Evolutionary conservation across 2,329 filamentous ascomycete genomes (phyloP), one percentile per base, ranked within the genome.

Genomic region (Arthroderma sp.): DNA sequence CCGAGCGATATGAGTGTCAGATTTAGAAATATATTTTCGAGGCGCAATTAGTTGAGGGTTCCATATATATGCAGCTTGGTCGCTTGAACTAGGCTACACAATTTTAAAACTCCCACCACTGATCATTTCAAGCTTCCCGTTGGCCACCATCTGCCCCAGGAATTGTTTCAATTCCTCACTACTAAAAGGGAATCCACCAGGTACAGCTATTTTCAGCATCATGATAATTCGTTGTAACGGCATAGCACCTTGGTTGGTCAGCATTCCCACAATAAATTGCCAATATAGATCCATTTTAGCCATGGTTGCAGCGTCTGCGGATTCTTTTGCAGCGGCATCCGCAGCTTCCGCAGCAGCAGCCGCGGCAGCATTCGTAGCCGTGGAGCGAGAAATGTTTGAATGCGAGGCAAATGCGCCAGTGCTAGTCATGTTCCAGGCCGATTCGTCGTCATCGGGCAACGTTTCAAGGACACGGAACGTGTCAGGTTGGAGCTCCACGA

Each of bases 131-230:
- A 93, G 64, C 54, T 78, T 77, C 29, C 79, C 80, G 36, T 75
- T 77, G 4, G 70, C 69, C n/a, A 89, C 80, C 76, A 94, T 88
- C 48, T 82, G 78, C 6, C 69, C 76, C 47, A 96, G 64, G 59
- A 95, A 83, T 61, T 83, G 83, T 55, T 80, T 77, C 49, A 96
- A 66, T 65, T 96, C 88, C 59, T 94, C 88, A 56, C 85, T 85
- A 49, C 82, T 85, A 74, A 86, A 94, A 0, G 85, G 78, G 59
- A 94, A 95, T 1, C 87, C 88, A 8, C 86, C 86, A 0, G 84
- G 77, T 43, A 95, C 79, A 47, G 89, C 75, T 74, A 96, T 89
- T 65, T 85, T 86, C 72, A 98, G 74, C 85, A 96, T 95, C 81
- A 88, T 94, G 6, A 80, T 74, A 52, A 98, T 93, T 59, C 87